Percentiles rank a stretch among this genome's conserved stretches.
These are phyloP conservation scores for Panus rudis DNA, from an alignment of 768 basidiomycete species.

Conservation along the genomic window DNA sequence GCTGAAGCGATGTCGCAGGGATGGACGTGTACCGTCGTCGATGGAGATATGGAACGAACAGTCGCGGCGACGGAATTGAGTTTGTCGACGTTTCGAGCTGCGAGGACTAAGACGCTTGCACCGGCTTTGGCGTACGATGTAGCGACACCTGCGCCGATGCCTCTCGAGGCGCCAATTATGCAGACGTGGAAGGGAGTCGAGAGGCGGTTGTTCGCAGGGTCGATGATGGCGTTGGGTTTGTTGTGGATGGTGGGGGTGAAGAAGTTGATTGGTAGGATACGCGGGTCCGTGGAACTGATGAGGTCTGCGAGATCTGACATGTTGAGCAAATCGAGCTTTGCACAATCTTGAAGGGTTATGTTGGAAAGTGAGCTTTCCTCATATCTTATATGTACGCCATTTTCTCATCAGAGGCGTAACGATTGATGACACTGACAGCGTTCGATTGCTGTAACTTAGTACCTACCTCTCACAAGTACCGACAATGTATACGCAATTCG, in stretches of 20 bases:
- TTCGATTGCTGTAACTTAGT: too few relatives aligned
- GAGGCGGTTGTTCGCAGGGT: constrained; percentile 15
- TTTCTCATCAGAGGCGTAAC: too few relatives aligned
- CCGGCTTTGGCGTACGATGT: constrained; percentile 20
- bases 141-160: constrained; percentile 22
- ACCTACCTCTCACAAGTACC: too few relatives aligned
- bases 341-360: too few relatives aligned
- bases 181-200: constrained; percentile 17
- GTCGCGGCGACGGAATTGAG: background rate
- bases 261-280: background rate
- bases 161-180: constrained; percentile 19
- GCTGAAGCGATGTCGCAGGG: background rate
- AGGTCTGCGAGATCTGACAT: too few relatives aligned
- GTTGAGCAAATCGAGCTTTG: too few relatives aligned
- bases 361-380: too few relatives aligned
- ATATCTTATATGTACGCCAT: too few relatives aligned
- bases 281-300: too few relatives aligned
- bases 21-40: constrained; percentile 7
- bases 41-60: too few relatives aligned
- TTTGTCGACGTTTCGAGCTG: constrained; percentile 11
- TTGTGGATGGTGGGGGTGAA: background rate
- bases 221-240: constrained; percentile 21
- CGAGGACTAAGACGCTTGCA: constrained; percentile 17
- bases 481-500: too few relatives aligned
- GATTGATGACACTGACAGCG: too few relatives aligned